Evolutionary conservation across 2,329 filamentous ascomycete species (phyloP).

Genomic region (Coniella vitis): DNA sequence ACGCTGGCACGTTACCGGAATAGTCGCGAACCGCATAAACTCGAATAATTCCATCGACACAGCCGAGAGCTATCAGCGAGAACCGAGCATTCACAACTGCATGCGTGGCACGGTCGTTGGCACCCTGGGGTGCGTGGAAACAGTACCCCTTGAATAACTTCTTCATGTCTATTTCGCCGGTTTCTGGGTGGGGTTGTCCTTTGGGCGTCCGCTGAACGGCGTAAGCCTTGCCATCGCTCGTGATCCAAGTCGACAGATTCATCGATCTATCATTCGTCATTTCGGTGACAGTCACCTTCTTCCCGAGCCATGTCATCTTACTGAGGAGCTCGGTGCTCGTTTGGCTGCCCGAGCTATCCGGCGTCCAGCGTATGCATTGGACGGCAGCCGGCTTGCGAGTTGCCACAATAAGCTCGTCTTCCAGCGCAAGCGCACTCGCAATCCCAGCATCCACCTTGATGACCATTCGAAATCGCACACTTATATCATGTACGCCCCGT

Average conservation of each 20-base stretch:
- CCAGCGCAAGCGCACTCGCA: conserved; percentile 75
- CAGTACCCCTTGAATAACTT: conserved; percentile 84
- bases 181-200: conserved; percentile 31
- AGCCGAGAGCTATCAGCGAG: conserved; percentile 84
- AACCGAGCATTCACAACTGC: conserved; percentile 91
- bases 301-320: conserved; percentile 78
- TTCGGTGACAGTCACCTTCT: conserved; percentile 67
- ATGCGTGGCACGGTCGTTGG: conserved; percentile 57
- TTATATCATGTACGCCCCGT: conserved; percentile 75
- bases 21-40: conserved; percentile 96
- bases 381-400: conserved; percentile 89
- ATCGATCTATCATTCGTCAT: conserved; percentile 95
- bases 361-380: conserved; percentile 92
- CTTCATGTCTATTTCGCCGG: conserved; percentile 44
- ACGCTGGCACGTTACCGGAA: conserved; percentile 81
- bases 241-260: conserved; percentile 92
- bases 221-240: conserved; percentile 79
- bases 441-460: conserved; percentile 98
- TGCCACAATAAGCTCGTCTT: conserved; percentile 87
- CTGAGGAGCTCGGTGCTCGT: conserved; percentile 86
- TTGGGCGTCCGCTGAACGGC: conserved; percentile 69
- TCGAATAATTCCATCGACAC: conserved; percentile 67
- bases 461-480: conserved; percentile 89
- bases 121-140: conserved; percentile 67
- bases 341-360: conserved; percentile 73